Evolutionary conservation across 495 filamentous ascomycete species (phyloP), one percentile per base, ranked within the genome.

Genomic region (Podospora tetraspora): DNA sequence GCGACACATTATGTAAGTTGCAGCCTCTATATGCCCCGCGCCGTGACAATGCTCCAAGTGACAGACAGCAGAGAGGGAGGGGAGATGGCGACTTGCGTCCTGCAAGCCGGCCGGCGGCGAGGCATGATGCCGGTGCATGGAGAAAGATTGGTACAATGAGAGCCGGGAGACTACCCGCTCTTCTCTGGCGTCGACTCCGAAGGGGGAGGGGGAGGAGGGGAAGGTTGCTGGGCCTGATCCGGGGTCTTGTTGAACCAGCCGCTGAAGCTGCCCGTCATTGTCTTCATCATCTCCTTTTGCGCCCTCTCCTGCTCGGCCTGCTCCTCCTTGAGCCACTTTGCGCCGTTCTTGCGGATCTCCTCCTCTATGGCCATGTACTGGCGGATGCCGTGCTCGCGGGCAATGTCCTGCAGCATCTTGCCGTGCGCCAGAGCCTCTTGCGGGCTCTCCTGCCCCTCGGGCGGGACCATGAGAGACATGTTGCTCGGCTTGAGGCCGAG

Each of bases 371-470:
- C 76, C 81, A 96, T 86, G 79, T 98, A 98, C 76, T 92, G 89
- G 80, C 89, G 89, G 79, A 92, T 91, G 25, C 96, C 94, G 52
- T 92, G 84, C 81, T 99, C 96, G 43, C 96, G 88, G 62, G 94
- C 90, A 76, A 94, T 88, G 74, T 99, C 95, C 80, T 91, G 92
- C 62, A 96, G 83, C 89, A 97, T 99, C 87, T 98, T 97, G 30
- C 92, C 93, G 80, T 96, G 86, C 52, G 88, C 88, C 32, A 92
- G 85, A 4, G 90, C 92, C 73, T 94, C 90, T 1, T 86, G 80
- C 2, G 89, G 85, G 57, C 80, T 87, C 69, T 87, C 82, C 67
- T 96, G 92, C 37, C 89, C 90, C 58, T 91, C 85, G 60, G 88
- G 76, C 37, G 83, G 75, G 9, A 81, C 77, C 78, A 83, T 80